These are phyloP conservation scores for Aegilops sharonensis DNA, from an alignment of 176 grass and related monocot species.

Conservation along the genomic window DNA sequence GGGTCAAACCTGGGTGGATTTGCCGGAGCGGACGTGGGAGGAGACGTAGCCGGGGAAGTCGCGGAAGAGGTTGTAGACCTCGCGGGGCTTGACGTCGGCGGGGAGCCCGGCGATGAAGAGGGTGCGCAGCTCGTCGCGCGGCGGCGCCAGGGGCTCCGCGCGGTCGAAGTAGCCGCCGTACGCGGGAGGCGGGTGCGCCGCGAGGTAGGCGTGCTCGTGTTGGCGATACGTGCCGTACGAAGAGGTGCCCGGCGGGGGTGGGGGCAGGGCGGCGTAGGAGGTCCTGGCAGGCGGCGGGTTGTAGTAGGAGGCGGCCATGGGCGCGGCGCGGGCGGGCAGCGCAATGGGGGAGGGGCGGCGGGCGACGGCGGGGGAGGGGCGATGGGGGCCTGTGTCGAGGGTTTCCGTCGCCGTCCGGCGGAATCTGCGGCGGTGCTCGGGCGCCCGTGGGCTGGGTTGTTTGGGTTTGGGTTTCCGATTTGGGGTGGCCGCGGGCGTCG, in stretches of 20 bases:
- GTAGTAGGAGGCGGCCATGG: conserved; percentile 61
- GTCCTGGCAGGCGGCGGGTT: conserved; percentile 36
- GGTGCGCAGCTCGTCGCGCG: conserved; percentile 74
- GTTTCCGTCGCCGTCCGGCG: background rate
- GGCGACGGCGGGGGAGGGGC: background rate
- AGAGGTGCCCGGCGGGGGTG: conserved; percentile 44
- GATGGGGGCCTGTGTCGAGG: background rate
- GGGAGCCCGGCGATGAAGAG: conserved; percentile 87
- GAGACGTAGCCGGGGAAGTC: conserved; percentile 88
- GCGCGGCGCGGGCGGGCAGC: background rate
- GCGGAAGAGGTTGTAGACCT: conserved; percentile 95
- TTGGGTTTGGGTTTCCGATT: background rate
- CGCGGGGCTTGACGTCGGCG: conserved; percentile 67
- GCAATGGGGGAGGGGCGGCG: background rate
- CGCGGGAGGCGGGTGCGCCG: conserved; percentile 13
- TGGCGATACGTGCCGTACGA: conserved; percentile 45
- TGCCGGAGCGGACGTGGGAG: conserved; percentile 56
- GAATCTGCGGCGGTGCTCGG: background rate
- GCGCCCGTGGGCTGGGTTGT: background rate
- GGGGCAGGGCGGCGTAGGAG: conserved; percentile 37
- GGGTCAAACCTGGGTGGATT: conserved; percentile 57
- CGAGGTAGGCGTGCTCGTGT: conserved; percentile 15
- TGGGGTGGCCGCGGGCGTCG: background rate
- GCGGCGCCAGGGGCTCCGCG: conserved; percentile 26
- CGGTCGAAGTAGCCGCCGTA: conserved; percentile 48